These are phyloP conservation scores for Knoxia roxburghii DNA, from an alignment of 257 asterid species.

Conservation along the genomic window DNA sequence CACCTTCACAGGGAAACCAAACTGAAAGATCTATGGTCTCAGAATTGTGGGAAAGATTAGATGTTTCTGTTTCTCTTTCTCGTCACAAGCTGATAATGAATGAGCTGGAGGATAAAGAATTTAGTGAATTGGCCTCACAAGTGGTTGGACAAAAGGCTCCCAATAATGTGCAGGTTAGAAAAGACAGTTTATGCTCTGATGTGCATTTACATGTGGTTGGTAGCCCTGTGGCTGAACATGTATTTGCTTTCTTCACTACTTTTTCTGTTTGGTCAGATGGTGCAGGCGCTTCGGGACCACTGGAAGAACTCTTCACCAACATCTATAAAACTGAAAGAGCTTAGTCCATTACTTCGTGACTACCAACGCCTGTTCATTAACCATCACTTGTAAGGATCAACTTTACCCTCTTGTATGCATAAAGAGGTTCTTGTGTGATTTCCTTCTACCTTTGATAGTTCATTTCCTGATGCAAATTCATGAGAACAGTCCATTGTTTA, in stretches of 20 bases:
- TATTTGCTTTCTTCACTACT: constrained; percentile 2
- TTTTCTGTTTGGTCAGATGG: constrained; percentile 44
- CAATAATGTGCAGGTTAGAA: constrained; percentile 51
- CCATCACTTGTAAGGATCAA: constrained; percentile 58
- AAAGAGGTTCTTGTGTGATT: background rate
- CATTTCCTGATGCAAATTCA: background rate
- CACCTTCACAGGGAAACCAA: constrained; percentile 48
- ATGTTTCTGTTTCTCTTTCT: constrained; percentile 45
- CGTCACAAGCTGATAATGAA: constrained; percentile 35
- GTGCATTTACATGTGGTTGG: background rate
- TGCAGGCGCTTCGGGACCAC: constrained; percentile 65
- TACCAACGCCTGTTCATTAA: constrained; percentile 61
- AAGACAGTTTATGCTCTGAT: background rate
- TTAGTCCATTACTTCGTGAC: constrained; percentile 75
- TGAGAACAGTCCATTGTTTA: background rate
- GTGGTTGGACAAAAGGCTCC: constrained; percentile 39
- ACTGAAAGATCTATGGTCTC: constrained; percentile 42
- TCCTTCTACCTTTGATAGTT: constrained; percentile 4
- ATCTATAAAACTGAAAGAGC: constrained; percentile 71
- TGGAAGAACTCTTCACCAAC: constrained; percentile 64
- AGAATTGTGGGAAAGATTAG: constrained; percentile 55
- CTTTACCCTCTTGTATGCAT: constrained; percentile 8
- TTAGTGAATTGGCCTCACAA: constrained; percentile 54
- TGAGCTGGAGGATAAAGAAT: constrained; percentile 70
- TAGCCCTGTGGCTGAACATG: background rate